Conservation (phyloP, 371 early-diverging fungal species). For the Mycotypha africana region DNA sequence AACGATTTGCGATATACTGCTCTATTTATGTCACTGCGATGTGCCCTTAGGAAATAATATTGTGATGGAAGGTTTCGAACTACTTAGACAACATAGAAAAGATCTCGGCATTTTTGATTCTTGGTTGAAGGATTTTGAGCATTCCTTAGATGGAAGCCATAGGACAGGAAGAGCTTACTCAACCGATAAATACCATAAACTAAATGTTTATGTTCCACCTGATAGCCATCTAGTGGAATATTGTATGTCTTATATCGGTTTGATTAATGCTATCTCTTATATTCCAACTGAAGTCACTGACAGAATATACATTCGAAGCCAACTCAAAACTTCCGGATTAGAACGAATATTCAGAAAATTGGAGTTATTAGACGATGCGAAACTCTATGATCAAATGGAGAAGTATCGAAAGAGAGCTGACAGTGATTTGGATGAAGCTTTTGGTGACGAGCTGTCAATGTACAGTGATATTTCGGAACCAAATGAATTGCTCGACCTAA, state of each 20-base stretch:
- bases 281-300: constrained; percentile 68
- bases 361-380: constrained; percentile 51
- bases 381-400: constrained; percentile 64
- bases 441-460: constrained; percentile 34
- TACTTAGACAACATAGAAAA: constrained; percentile 38
- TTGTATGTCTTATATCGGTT: constrained; percentile 66
- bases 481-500: constrained; percentile 59
- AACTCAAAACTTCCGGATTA: constrained; percentile 63
- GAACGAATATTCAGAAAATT: constrained; percentile 51
- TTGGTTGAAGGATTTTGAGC: constrained; percentile 70
- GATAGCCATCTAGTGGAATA: constrained; percentile 70
- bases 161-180: constrained; percentile 58
- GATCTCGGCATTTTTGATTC: constrained; percentile 62
- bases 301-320: constrained; percentile 65
- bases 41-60: constrained; percentile 61
- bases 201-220: constrained; percentile 45
- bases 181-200: constrained; percentile 54
- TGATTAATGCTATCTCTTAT: constrained; percentile 68
- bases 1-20: constrained; percentile 64
- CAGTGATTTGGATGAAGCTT: constrained; percentile 44
- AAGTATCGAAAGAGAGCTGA: constrained; percentile 68
- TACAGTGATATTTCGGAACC: constrained; percentile 52
- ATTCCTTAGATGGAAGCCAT: constrained; percentile 65
- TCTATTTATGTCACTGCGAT: constrained; percentile 74
- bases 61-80: constrained; percentile 51